Evolutionary conservation across 192 early-diverging fungal genomes (phyloP).

Genomic region (Phycomyces blakesleeanus): DNA sequence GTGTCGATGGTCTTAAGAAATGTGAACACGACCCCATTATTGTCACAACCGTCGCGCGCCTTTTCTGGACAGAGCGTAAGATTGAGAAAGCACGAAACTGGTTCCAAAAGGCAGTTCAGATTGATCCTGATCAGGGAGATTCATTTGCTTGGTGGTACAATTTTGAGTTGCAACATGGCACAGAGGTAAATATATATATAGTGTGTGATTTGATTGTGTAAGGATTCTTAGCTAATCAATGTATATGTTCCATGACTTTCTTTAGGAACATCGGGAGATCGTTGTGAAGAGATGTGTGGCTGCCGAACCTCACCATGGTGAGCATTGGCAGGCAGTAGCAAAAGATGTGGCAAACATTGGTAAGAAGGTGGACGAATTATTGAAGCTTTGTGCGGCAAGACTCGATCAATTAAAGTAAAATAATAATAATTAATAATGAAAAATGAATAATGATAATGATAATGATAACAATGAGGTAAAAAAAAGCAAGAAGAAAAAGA

Average conservation of each 20-base stretch:
- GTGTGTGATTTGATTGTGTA: no score
- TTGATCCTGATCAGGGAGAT: slow-evolving; percentile 87
- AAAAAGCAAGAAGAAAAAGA: no score
- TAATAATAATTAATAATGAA: background rate
- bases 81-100: slow-evolving; percentile 90
- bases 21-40: slow-evolving; percentile 84
- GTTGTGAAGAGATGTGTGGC: slow-evolving; percentile 66
- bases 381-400: slow-evolving; percentile 38
- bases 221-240: background rate
- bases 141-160: slow-evolving; percentile 93
- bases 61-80: slow-evolving; percentile 94
- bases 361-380: slow-evolving; percentile 58
- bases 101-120: slow-evolving; percentile 80
- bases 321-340: slow-evolving; percentile 75
- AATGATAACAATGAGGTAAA: no score
- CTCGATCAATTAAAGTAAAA: slow-evolving; percentile 25
- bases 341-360: slow-evolving; percentile 77
- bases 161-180: slow-evolving; percentile 84
- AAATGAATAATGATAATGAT: background rate
- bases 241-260: background rate
- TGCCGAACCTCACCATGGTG: slow-evolving; percentile 88
- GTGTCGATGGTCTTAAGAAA: slow-evolving; percentile 87
- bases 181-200: slow-evolving; percentile 30
- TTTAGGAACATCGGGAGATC: slow-evolving; percentile 39
- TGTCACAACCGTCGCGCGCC: slow-evolving; percentile 74